Conservation (phyloP, 768 basidiomycete genomes). For the Boletus sp. region DNA sequence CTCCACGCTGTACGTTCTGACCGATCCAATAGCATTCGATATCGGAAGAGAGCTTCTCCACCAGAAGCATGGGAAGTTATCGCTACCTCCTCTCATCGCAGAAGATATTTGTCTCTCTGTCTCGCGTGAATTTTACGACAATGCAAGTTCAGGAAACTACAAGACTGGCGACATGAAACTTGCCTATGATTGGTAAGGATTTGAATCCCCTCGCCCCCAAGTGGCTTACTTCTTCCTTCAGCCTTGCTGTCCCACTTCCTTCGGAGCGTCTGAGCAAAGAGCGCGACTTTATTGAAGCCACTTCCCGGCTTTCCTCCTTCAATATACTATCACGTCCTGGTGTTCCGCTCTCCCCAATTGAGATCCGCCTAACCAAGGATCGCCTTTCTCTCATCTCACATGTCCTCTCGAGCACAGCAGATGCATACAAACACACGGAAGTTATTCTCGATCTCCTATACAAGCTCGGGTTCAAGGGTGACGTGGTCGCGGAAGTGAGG, state of each 20-base stretch:
- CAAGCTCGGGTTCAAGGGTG: conserved; percentile 78
- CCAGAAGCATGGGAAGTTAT: conserved; percentile 42
- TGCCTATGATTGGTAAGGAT: conserved; percentile 85
- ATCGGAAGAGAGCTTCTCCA: conserved; percentile 64
- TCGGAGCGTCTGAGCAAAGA: conserved; percentile 65
- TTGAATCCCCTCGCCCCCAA: background rate
- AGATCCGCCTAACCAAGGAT: conserved; percentile 89
- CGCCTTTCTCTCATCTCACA: conserved; percentile 82
- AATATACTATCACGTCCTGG: conserved; percentile 74
- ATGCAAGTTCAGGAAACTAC: conserved; percentile 88
- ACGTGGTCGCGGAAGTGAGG: conserved; percentile 75
- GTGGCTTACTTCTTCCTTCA: conserved; percentile 31
- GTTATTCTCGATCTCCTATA: conserved; percentile 86
- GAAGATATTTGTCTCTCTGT: conserved; percentile 80
- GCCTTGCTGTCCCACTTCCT: conserved; percentile 68
- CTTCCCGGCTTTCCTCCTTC: conserved; percentile 92
- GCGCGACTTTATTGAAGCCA: conserved; percentile 95
- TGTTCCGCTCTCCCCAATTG: conserved; percentile 81
- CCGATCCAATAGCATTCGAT: conserved; percentile 49
- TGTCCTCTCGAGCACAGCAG: conserved; percentile 78
- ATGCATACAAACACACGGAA: conserved; percentile 89
- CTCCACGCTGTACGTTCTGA: conserved; percentile 3
- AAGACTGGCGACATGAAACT: conserved; percentile 94
- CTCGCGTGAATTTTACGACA: conserved; percentile 92
- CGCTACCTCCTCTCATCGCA: conserved; percentile 46